Base-by-base conservation (phyloP, 306 rosid species). In the Glycine tomentella region DNA sequence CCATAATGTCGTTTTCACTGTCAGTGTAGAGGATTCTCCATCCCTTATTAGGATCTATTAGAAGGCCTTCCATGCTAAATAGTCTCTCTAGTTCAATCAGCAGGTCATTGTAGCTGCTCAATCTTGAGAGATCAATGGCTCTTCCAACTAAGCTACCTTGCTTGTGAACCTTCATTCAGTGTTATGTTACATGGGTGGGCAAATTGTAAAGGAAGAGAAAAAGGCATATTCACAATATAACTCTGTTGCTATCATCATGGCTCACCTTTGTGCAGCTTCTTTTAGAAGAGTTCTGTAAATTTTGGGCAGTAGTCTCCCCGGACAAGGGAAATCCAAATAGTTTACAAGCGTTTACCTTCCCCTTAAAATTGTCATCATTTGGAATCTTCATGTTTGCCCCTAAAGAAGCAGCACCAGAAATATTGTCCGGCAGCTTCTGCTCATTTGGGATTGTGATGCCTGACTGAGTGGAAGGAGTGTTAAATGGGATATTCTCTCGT, bases 131-230 rank as follows among this genome's bases (percentile, higher is more conserved):
- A 86, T 95, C 98, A 79, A 95, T 86, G 80, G 98, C 97, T 90
- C 98, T 91, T 84, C 97, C 98, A 14, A 93, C 98, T 79, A 92
- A 84, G 90, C 97, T 95, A 83, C 97, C 97, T 90, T 95, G 98
- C 92, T 95, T 92, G 95, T 95, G 98, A 91, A 95, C 98, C 98
- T 95, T 92, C 97, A 88, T 81, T 87, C 82, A 86, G 76, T 57
- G 84, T 69, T 69, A 87, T 85, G 83, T 67, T 79, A 88, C 81
- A 80, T 80, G 81, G 91, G 87, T 85, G 69, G 86, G 84, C 87
- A 89, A 89, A 81, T 63, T 75, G 80, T 87, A 81, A 86, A 81
- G 80, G 76, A 77, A 87, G 83, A 83, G 82, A 85, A 84, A 87
- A 82, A 83, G 59, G 85, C 84, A 73, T 75, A 82, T 83, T 25